Base-by-base conservation (phyloP, 2,329 filamentous ascomycete species). In the Drechslera avenae region DNA sequence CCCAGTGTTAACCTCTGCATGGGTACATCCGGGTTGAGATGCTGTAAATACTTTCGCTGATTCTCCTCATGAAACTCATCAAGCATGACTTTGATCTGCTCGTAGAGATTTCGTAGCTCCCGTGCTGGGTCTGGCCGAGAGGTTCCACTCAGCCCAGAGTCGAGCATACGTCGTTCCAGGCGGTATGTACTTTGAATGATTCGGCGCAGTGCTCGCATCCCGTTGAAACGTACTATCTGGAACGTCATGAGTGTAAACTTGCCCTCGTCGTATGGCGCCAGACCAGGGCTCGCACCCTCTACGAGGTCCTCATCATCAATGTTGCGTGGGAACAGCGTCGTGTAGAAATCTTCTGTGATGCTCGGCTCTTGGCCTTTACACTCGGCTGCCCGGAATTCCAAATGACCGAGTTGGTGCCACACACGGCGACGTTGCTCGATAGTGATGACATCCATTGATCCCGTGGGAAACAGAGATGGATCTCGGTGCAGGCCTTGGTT, bases 311-410 rank as follows among this genome's bases (percentile, higher is more conserved):
- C 69, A 16, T 75, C 72, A n/a, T 72, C 67, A 5, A 75, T 64
- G 42, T 75, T 75, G 5, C 70, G 63, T 10, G 72, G 72, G 6
- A 73, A 46, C 8, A 73, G 36, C 4, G 72, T 73, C 9, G 72
- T 75, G 43, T 73, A 75, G 37, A 71, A 69, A 18, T 74, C 72
- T 30, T 73, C 71, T 6, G 63, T 62, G 23, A 75, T 63, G 36
- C 63, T 68, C 6, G 72, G 71, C 37, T 75, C 72, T 47, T 74
- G 72, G 2, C 72, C 72, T 54, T 73, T 74, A 32, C 68, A 73
- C 42, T 75, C 72, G 5, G 71, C 70, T 9, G 72, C 69, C 34
- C 71, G 66, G 41, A 68, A 73, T 32, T 75, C 72, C 7, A 75
- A 57, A 43, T 74, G 67, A 30, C 70, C 72, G 28, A 75, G 52